phyloP scores from a whole-genome alignment of 73 alveolate species.

The Uronychia setigera region DNA sequence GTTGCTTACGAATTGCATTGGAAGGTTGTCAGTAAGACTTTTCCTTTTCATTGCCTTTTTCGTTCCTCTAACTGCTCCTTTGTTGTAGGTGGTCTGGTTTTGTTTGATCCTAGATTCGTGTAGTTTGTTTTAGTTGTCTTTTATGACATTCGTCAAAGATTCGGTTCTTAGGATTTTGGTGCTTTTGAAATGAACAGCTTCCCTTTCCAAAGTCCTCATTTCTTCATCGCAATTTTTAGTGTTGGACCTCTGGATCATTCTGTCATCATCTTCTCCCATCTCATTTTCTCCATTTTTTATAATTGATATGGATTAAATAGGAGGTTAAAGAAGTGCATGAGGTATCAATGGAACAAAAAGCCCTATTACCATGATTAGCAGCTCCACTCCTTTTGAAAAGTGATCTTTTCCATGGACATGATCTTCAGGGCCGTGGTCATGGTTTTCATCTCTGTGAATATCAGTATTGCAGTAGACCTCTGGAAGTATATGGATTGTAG shows the following conservation, averaged over 20 bases:
- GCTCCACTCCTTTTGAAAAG: conserved; percentile 25
- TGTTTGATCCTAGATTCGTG: too few relatives aligned
- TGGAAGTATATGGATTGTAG: conserved; percentile 66
- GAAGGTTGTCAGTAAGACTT: not conserved
- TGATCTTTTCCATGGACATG: conserved; percentile 59
- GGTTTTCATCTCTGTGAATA: conserved; percentile 52
- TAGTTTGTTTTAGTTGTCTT: too few relatives aligned
- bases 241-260: too few relatives aligned
- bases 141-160: too few relatives aligned
- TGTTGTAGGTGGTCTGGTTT: too few relatives aligned
- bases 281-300: too few relatives aligned
- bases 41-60: not conserved
- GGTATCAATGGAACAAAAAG: conserved; percentile 10
- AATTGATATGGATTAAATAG: not conserved
- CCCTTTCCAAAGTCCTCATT: too few relatives aligned
- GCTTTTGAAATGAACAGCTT: too few relatives aligned
- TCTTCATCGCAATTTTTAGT: too few relatives aligned
- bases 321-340: not conserved
- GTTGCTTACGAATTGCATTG: not conserved
- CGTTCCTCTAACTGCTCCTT: too few relatives aligned
- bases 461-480: conserved; percentile 73
- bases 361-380: conserved; percentile 15
- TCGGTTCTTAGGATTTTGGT: too few relatives aligned
- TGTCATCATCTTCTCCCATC: too few relatives aligned
- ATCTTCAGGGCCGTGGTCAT: conserved; percentile 64